Percentiles rank a stretch among this genome's conserved stretches.
Evolutionary conservation across 2,329 filamentous ascomycete species (phyloP).

Genomic region (Endothia cerciana): DNA sequence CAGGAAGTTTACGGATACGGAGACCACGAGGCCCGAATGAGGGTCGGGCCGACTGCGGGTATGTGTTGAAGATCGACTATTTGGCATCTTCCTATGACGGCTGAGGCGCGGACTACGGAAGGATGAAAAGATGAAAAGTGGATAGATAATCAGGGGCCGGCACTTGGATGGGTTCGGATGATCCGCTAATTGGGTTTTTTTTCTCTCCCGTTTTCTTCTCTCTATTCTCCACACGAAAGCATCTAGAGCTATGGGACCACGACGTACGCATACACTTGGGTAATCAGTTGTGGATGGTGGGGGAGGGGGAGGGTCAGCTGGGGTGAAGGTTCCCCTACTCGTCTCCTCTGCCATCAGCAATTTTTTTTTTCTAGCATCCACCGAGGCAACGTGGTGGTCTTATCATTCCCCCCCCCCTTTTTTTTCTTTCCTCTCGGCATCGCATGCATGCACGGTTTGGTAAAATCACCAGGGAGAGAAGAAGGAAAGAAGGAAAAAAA

Average conservation of each 20-base stretch:
- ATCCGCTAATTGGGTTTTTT: not conserved
- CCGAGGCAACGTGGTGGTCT: not conserved
- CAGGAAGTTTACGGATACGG: no score
- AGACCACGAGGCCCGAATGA: not conserved
- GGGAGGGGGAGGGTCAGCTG: not conserved
- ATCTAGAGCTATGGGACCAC: not conserved
- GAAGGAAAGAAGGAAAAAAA: not conserved
- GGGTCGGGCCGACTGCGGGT: no score
- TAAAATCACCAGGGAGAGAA: no score
- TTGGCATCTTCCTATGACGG: not conserved
- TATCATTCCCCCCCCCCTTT: not conserved
- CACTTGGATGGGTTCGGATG: not conserved
- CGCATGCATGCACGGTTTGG: not conserved
- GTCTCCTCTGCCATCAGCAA: not conserved
- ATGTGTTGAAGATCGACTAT: not conserved
- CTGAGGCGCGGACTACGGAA: no score
- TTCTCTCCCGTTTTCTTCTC: not conserved
- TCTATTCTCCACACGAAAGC: not conserved
- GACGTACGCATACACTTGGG: not conserved
- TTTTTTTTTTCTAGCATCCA: conserved; percentile 1
- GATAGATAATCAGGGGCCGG: not conserved
- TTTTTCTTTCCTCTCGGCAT: not conserved
- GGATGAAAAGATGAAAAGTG: not conserved
- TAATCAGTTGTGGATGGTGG: not conserved
- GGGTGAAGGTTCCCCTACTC: not conserved